Evolutionary conservation across 345 rosid genomes (phyloP).

Genomic region (Hibiscus mutabilis): DNA sequence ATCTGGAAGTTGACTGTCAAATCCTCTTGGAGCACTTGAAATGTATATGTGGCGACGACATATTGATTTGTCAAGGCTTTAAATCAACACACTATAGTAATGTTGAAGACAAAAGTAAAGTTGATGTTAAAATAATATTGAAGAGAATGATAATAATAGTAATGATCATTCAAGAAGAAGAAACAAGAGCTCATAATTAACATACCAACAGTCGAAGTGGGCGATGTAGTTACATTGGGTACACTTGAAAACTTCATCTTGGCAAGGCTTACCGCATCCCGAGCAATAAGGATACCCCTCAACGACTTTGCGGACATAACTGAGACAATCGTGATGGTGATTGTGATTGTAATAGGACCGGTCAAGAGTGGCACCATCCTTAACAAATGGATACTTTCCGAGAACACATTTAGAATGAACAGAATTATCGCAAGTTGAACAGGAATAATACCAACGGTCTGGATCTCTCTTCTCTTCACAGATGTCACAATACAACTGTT

Average conservation of each 20-base stretch:
- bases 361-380: not conserved
- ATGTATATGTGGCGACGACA: too few relatives aligned
- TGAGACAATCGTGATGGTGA: not conserved
- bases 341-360: rapidly evolving
- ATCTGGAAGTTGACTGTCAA: too few relatives aligned
- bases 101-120: too few relatives aligned
- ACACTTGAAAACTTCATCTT: not conserved
- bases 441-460: not conserved
- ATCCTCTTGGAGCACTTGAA: too few relatives aligned
- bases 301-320: not conserved
- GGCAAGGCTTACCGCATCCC: not conserved
- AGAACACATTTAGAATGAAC: not conserved
- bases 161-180: too few relatives aligned
- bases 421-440: not conserved
- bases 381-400: not conserved
- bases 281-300: not conserved
- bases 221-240: not conserved
- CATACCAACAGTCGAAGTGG: not conserved
- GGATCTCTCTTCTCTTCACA: not conserved
- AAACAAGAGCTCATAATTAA: too few relatives aligned
- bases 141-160: too few relatives aligned
- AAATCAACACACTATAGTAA: too few relatives aligned
- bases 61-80: too few relatives aligned
- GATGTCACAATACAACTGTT: not conserved
- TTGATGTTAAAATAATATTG: too few relatives aligned